Conservation (phyloP, 306 rosid genomes). For the Inga laurina region DNA sequence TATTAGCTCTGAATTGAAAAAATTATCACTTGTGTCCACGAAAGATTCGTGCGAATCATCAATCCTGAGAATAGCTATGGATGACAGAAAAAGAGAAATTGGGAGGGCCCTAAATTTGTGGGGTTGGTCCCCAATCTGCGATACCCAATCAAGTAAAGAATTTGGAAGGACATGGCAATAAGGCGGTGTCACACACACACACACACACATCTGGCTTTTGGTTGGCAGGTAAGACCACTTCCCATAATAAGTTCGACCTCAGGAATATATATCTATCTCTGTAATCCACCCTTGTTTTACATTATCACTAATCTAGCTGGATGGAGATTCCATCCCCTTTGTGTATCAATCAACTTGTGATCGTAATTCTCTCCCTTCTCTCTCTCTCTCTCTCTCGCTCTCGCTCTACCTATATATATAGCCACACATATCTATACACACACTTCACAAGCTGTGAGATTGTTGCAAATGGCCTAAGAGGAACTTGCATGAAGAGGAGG, state of each 20-base stretch:
- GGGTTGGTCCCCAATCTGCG: conserved; percentile 41
- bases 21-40: neutral
- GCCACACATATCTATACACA: neutral
- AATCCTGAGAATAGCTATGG: neutral
- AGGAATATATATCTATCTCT: neutral
- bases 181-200: conserved; percentile 14
- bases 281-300: neutral
- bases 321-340: neutral
- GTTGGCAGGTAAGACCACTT: conserved; percentile 29
- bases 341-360: neutral
- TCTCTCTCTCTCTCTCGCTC: neutral
- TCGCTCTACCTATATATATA: neutral
- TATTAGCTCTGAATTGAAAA: neutral
- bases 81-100: neutral
- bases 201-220: neutral
- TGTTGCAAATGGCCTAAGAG: conserved; percentile 18
- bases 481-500: conserved; percentile 53
- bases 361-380: neutral
- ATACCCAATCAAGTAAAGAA: conserved; percentile 35
- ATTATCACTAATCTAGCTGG: neutral
- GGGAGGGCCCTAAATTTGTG: conserved; percentile 14
- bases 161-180: conserved; percentile 18
- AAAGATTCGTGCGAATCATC: conserved; percentile 33
- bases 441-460: neutral
- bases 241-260: conserved; percentile 1